Evolutionary conservation across 306 rosid genomes (phyloP), one percentile per base, ranked within the genome.

Genomic region (Hippophae tibetana): DNA sequence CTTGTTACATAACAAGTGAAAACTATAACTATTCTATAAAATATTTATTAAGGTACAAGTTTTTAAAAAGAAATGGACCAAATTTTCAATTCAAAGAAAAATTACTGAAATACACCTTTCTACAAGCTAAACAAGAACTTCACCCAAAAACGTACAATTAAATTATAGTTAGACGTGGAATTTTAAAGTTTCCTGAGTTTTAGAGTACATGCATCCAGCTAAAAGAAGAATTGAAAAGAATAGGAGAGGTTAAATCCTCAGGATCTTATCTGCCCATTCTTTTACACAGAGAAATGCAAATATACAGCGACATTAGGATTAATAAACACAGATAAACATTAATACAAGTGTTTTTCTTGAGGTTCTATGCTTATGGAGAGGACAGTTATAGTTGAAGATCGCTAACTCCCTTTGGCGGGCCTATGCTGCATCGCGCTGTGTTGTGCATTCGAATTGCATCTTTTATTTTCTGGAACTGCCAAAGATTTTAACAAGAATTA

Each of bases 361-460:
- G 64, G 60, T 27, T 53, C 42, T 67, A 72, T 14, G 79, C 65
- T 59, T 71, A 82, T 27, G 79, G 71, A 58, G 92, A 23, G 69
- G 84, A 74, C 41, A 86, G 69, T 59, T 84, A 85, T 44, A 69
- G 46, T 62, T 47, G 45, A 66, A 92, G 68, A 74, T 88, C 92
- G 18, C 86, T 93, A 52, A 86, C 78, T 54, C 89, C 90, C 71
- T 44, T 74, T 0, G 95, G 89, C 27, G 97, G 94, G 60, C 99
- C 99, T 46, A 93, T 93, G 82, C 97, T 93, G 95, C 97, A 89
- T 47, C 97, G 85, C 65, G 83, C 97, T 25, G 99, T 93, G 82
- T 79, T 93, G 78, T 93, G 99, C 52, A 61, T 80, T 78, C 58
- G 47, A 49, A 93, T 82, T 48, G 99, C 97, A 52, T 93, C 99